phyloP scores from a whole-genome alignment of 805 yeast genomes.

The Ogataea thermomethanolica region DNA sequence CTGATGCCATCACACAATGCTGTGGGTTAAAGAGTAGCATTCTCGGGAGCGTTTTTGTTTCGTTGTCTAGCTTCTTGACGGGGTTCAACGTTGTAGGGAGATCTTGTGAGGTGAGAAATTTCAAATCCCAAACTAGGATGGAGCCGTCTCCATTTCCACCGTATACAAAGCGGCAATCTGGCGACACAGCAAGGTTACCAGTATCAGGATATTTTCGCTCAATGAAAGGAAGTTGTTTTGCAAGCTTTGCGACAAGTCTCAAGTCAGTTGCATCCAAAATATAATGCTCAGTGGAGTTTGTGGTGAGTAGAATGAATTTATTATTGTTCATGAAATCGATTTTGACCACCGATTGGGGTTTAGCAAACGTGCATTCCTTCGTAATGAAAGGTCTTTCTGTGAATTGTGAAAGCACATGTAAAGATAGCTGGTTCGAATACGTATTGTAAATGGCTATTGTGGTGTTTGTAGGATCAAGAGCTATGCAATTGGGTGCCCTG shows the following conservation, averaged over 20 bases:
- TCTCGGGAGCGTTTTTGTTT: slow-evolving; percentile 38
- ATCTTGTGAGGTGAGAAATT: slow-evolving; percentile 3
- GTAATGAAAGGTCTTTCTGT: slow-evolving; percentile 55
- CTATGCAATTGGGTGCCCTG: slow-evolving; percentile 37
- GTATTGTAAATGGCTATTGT: slow-evolving; percentile 67
- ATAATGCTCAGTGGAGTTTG: slow-evolving; percentile 21
- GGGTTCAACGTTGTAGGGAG: slow-evolving; percentile 18
- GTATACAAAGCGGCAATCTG: slow-evolving; percentile 61
- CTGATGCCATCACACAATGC: slow-evolving; percentile 58
- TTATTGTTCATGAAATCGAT: slow-evolving; percentile 46
- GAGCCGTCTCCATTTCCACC: slow-evolving; percentile 58
- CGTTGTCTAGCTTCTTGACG: slow-evolving; percentile 13
- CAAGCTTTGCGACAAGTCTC: slow-evolving; percentile 31
- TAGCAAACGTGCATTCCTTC: slow-evolving; percentile 34
- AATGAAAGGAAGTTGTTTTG: slow-evolving; percentile 43
- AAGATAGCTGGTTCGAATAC: slow-evolving; percentile 42
- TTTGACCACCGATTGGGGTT: slow-evolving; percentile 19
- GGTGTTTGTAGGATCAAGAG: slow-evolving; percentile 81
- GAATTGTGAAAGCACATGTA: slow-evolving; percentile 60
- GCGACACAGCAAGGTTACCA: slow-evolving; percentile 58
- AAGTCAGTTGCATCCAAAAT: slow-evolving; percentile 16
- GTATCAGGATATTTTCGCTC: slow-evolving; percentile 39
- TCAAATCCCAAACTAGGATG: slow-evolving; percentile 50
- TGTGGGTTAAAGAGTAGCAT: slow-evolving; percentile 60
- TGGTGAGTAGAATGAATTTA: slow-evolving; percentile 35